Conservation (phyloP, 1,284 basidiomycete species). For the Cerioporus squamosus region DNA sequence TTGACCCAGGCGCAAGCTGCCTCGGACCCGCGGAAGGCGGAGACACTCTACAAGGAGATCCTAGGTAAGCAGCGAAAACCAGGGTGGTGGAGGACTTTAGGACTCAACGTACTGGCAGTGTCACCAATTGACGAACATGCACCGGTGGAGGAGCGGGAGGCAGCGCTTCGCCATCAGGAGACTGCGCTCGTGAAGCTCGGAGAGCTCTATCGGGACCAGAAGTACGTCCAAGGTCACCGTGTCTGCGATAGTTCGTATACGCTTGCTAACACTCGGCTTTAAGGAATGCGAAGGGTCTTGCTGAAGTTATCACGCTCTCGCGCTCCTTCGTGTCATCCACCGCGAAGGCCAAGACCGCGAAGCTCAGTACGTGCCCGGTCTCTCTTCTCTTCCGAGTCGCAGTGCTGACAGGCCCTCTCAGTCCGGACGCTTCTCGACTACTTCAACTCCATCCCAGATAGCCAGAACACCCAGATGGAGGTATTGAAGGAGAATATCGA, state of each 20-base stretch:
- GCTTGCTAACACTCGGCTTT: background rate
- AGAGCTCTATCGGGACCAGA: slow-evolving; percentile 85
- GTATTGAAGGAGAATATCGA: slow-evolving; percentile 91
- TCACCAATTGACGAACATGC: slow-evolving; percentile 29
- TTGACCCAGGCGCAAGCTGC: slow-evolving; percentile 55
- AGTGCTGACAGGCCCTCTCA: slow-evolving; percentile 35
- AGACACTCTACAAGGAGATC: slow-evolving; percentile 73
- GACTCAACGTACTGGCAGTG: slow-evolving; percentile 12
- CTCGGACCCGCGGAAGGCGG: slow-evolving; percentile 56
- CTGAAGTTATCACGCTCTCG: slow-evolving; percentile 86
- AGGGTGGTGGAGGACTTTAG: background rate
- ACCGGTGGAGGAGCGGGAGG: slow-evolving; percentile 47
- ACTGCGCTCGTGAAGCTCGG: slow-evolving; percentile 87
- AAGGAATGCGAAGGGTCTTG: slow-evolving; percentile 86
- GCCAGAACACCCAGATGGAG: slow-evolving; percentile 81
- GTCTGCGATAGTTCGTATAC: background rate
- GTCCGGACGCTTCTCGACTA: slow-evolving; percentile 93
- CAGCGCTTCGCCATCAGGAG: slow-evolving; percentile 82
- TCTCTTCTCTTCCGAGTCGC: background rate
- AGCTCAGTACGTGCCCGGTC: slow-evolving; percentile 74
- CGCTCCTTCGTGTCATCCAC: slow-evolving; percentile 92
- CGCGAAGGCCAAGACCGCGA: slow-evolving; percentile 98
- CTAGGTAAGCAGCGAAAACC: slow-evolving; percentile 40
- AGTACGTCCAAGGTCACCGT: slow-evolving; percentile 69
- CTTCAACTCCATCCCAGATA: slow-evolving; percentile 80